Percentiles rank a stretch among this genome's conserved stretches.
These are phyloP conservation scores for Lineolata rhizophorae DNA, from an alignment of 495 filamentous ascomycete species.

Conservation along the genomic window DNA sequence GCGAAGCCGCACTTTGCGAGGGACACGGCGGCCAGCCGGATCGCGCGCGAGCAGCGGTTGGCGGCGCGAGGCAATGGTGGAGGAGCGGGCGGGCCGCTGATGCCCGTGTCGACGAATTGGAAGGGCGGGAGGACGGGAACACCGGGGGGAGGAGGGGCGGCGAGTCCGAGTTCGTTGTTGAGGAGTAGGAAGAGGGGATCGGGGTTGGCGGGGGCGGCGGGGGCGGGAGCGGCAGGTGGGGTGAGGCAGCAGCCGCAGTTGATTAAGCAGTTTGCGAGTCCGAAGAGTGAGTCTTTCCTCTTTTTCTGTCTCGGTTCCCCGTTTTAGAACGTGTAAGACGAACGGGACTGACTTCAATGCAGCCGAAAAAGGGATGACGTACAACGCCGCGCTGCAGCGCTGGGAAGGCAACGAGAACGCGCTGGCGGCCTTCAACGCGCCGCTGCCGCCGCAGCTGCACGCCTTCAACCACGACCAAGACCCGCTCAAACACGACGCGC, in stretches of 20 bases:
- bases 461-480: slow-evolving; percentile 11
- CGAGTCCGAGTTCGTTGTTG: slow-evolving; percentile 37
- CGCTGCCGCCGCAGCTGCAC: too few relatives aligned
- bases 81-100: too few relatives aligned
- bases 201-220: slow-evolving; percentile 6
- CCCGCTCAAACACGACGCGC: slow-evolving; percentile 8
- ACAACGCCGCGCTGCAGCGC: slow-evolving; percentile 60
- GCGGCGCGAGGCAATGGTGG: slow-evolving; percentile 4
- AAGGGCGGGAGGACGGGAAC: slow-evolving; percentile 67
- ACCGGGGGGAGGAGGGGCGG: slow-evolving; percentile 29
- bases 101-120: slow-evolving; percentile 38
- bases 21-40: slow-evolving; percentile 77
- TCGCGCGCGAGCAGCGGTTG: slow-evolving; percentile 61
- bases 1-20: slow-evolving; percentile 66
- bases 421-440: slow-evolving; percentile 47
- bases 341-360: neutral
- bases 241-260: slow-evolving; percentile 35
- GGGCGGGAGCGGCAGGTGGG: neutral
- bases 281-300: slow-evolving; percentile 38
- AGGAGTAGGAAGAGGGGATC: slow-evolving; percentile 24
- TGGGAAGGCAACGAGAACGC: slow-evolving; percentile 96
- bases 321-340: neutral
- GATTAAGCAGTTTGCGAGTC: slow-evolving; percentile 46
- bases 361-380: slow-evolving; percentile 88
- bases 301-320: too few relatives aligned